These are phyloP conservation scores for Ophiostoma piceae DNA, from an alignment of 2,329 filamentous ascomycete species.

Conservation along the genomic window DNA sequence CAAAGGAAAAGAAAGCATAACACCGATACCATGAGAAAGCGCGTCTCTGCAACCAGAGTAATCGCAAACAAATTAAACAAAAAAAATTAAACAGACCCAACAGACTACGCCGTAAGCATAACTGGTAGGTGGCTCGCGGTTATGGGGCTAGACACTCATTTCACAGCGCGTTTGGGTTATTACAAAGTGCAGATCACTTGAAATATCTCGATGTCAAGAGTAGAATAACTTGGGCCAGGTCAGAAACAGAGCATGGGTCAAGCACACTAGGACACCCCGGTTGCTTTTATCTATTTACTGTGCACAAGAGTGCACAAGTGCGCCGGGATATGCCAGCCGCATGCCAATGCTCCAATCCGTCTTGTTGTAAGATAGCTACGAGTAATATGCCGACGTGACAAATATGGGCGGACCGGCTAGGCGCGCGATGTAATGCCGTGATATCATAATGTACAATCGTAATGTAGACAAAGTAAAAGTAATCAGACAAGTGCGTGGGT, in stretches of 20 bases:
- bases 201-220: neutral
- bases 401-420: neutral
- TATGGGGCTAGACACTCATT: conserved; percentile 11
- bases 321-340: neutral
- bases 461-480: neutral
- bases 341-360: neutral
- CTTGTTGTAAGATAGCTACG: neutral
- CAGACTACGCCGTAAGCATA: neutral
- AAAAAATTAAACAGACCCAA: neutral
- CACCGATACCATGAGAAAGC: no score
- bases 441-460: neutral
- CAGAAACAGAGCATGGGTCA: conserved; percentile 1
- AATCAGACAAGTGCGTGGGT: neutral
- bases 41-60: neutral
- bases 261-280: neutral
- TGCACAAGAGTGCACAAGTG: neutral
- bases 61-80: neutral
- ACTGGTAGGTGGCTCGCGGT: neutral
- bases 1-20: neutral
- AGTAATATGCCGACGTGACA: neutral
- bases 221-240: neutral
- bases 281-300: neutral
- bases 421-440: neutral
- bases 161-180: conserved; percentile 1
- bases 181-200: conserved; percentile 8